Percentiles rank a stretch among this genome's conserved stretches.
Conservation (phyloP, 2,329 filamentous ascomycete genomes). For the Alternaria rosae region DNA sequence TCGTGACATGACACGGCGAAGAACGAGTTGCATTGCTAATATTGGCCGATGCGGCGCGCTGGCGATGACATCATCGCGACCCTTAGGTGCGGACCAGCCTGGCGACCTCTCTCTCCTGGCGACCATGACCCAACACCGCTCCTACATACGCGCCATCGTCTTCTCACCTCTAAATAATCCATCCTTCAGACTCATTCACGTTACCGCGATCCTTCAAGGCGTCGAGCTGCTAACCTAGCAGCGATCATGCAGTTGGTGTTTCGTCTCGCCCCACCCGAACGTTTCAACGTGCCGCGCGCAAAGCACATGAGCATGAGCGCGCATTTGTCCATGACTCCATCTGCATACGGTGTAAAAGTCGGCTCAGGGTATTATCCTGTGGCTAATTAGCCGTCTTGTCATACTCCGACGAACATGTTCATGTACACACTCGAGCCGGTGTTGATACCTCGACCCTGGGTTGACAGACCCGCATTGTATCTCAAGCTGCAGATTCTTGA, state of each 20-base stretch:
- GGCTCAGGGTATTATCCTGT: not conserved
- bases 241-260: conserved; percentile 33
- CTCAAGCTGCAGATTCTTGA: conserved; percentile 9
- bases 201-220: not conserved
- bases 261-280: conserved; percentile 25
- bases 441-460: not conserved
- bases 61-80: not conserved
- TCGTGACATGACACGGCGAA: not conserved
- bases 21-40: not conserved
- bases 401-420: not conserved
- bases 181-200: not conserved
- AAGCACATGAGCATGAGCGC: not conserved
- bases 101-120: not conserved
- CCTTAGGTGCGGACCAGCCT: not conserved
- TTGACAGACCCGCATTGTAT: conserved; percentile 6
- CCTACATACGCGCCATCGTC: not conserved
- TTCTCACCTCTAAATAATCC: not conserved
- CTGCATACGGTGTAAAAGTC: not conserved
- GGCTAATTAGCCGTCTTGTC: not conserved
- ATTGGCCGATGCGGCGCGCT: not conserved
- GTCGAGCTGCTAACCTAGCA: conserved; percentile 9
- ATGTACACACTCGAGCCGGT: not conserved
- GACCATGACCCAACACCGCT: not conserved
- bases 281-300: conserved; percentile 25
- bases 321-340: not conserved